A percentile compares a stretch with the other conserved stretches of the same genome.
Conservation (phyloP, 192 early-diverging fungal species). For the Umbelopsis sp. region DNA sequence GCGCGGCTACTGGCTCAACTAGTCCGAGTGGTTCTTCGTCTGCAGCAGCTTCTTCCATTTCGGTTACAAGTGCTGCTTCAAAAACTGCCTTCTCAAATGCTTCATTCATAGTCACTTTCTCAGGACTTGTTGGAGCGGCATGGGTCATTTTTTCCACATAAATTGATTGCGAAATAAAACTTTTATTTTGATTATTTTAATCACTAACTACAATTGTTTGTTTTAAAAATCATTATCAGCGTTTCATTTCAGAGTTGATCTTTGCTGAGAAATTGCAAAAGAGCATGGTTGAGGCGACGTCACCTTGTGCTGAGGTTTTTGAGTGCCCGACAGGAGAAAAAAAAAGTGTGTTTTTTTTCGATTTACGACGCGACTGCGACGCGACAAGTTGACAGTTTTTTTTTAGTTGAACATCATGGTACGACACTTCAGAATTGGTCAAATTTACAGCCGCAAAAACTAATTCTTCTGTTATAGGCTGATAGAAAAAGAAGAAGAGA, state of each 20-base stretch:
- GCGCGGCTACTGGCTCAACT: background rate
- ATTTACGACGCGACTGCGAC: conserved; percentile 5
- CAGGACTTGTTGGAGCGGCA: background rate
- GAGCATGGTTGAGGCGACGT: background rate
- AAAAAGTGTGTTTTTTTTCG: conserved; percentile 14
- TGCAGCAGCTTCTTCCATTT: background rate
- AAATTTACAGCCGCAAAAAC: background rate
- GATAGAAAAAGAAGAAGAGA: conserved; percentile 63
- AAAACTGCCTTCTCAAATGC: background rate
- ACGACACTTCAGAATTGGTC: background rate
- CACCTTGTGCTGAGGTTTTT: background rate
- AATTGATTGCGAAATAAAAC: no score
- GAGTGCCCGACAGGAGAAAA: background rate
- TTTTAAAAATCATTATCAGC: no score
- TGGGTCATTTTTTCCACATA: background rate
- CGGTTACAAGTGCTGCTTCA: background rate
- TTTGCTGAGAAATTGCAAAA: background rate
- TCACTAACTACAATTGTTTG: no score
- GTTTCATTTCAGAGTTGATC: no score
- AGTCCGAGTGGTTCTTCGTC: background rate
- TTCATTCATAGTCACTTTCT: background rate
- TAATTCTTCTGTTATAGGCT: conserved; percentile 24
- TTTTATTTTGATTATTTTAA: no score
- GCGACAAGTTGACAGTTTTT: background rate
- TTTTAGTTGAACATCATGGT: background rate